Evolutionary conservation across 768 basidiomycete genomes (phyloP), one percentile per base, ranked within the genome.

Genomic region (Pilatotrama ljubarskyi): DNA sequence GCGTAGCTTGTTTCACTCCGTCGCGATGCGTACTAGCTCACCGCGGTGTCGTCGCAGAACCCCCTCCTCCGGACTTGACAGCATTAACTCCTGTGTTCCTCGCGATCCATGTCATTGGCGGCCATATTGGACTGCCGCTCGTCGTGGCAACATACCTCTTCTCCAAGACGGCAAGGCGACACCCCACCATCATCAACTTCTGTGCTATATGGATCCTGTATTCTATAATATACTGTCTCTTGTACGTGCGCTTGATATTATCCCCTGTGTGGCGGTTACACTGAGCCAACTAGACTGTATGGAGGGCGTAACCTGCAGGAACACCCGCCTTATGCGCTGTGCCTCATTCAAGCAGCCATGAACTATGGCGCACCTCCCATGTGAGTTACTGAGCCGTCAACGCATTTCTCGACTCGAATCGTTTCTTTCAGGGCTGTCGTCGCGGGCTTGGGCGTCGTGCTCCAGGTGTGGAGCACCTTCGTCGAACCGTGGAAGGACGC

Each of bases 171-270:
- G 68, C 78, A 25, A 69, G 73, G 37, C 78, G 81, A 55, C 82
- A 80, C 53, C 80, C 83, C 0, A 79, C 79, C 1, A 75, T 85
- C 64, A 69, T 85, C 59, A 86, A 86, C 60, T 80, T 85, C 61
- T 85, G 82, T 57, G 52, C 80, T n/a, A 76, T 80, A 46, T 83
- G 83, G 82, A 76, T 81, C 10, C 63, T 85, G 41, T 84, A 79
- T 64, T 85, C 84, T 5, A 66, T 85, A 57, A 72, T 77, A 32
- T 82, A 79, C 65, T 80, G 76, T 64, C 60, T 86, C 18, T 66
- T 78, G 85, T 85, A 61, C 72, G 85, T 72, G 32, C 42, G n/a
- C n/a, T 13, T 13, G 26, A 35, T 35, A 10, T 38, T n/a, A 18
- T 35, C 15, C 35, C 26, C n/a, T 18, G 37, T 5, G 24, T n/a